Evolutionary conservation across 163 green algal species (phyloP).

Genomic region (Scenedesmus sp.): DNA sequence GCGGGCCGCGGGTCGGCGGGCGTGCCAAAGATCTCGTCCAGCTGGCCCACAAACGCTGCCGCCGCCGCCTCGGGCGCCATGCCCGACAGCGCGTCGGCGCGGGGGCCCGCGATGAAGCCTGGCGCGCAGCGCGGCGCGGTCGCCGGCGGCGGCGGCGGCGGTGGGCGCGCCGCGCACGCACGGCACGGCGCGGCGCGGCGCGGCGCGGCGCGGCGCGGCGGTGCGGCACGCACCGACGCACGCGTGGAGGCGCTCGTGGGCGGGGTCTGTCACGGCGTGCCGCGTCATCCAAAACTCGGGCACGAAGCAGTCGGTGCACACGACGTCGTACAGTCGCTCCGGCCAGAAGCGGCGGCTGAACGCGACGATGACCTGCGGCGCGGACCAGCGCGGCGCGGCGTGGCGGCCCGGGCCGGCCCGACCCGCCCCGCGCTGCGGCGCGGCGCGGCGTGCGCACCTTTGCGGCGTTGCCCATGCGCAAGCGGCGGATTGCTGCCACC

Average conservation of each 20-base stretch:
- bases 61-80: conserved; percentile 49
- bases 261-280: conserved; percentile 46
- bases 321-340: conserved; percentile 80
- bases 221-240: conserved; percentile 26
- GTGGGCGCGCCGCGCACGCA: too few relatives aligned
- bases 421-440: too few relatives aligned
- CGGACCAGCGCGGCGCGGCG: too few relatives aligned
- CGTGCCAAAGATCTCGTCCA: conserved; percentile 72
- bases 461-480: conserved; percentile 82
- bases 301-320: conserved; percentile 80
- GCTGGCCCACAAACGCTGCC: conserved; percentile 59
- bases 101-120: conserved; percentile 44
- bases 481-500: conserved; percentile 59
- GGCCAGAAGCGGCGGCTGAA: conserved; percentile 81
- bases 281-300: conserved; percentile 88
- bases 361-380: conserved; percentile 64
- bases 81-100: conserved; percentile 53
- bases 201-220: too few relatives aligned
- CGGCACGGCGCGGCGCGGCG: too few relatives aligned
- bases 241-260: conserved; percentile 36
- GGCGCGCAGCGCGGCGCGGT: too few relatives aligned
- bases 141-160: too few relatives aligned
- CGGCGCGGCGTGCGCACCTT: conserved; percentile 55
- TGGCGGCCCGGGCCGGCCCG: too few relatives aligned
- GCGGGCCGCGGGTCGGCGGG: conserved; percentile 54